Base-by-base conservation (phyloP, 2,329 filamentous ascomycete species). In the Aspergillus sojae region DNA sequence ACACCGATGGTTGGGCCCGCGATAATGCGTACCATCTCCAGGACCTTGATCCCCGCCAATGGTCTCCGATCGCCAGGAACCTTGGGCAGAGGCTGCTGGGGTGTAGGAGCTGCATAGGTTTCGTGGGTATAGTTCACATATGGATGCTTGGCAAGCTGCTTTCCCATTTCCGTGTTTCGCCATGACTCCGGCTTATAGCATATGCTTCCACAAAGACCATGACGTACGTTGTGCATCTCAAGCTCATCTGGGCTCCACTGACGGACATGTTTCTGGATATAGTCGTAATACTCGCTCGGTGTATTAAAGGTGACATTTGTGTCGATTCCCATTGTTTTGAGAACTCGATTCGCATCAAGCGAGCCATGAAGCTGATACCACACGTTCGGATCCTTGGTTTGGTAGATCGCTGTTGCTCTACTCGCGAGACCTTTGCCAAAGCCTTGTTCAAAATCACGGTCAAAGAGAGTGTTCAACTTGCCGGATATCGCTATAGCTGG, bases 301-400 rank as follows among this genome's bases (percentile, higher is more conserved):
- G 58, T 41, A 19, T 62, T 50, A 23, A 67, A 61, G 0, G 61
- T 48, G 4, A 71, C 65, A n/a, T 65, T 60, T 32, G 76, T 70
- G 56, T 82, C 72, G 57, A 86, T 77, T 5, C 81, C 82, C 50
- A 85, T 80, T n/a, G 80, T 78, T 30, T 74, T 68, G 1, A 85
- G 75, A 0, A 81, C 80, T 2, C 78, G 75, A 2, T 71, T 69
- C 0, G 82, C 79, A 41, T 83, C 71, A 52, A 86, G 74, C 0
- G 80, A 84, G 5, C 84, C 84, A 59, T 86, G 82, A 0, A 86
- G 74, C 12, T 82, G 82, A 68, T 83, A 86, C 80, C 81, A 84
- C 0, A 80, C 77, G 0, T 76, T 74, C 0, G 76, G 71, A 39
- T 81, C 72, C n/a, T 76, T 79, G 0, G 84, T 86, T 9, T 79